phyloP scores from a whole-genome alignment of 2,329 filamentous ascomycete species.

The Tolypocladium pustulatum region DNA sequence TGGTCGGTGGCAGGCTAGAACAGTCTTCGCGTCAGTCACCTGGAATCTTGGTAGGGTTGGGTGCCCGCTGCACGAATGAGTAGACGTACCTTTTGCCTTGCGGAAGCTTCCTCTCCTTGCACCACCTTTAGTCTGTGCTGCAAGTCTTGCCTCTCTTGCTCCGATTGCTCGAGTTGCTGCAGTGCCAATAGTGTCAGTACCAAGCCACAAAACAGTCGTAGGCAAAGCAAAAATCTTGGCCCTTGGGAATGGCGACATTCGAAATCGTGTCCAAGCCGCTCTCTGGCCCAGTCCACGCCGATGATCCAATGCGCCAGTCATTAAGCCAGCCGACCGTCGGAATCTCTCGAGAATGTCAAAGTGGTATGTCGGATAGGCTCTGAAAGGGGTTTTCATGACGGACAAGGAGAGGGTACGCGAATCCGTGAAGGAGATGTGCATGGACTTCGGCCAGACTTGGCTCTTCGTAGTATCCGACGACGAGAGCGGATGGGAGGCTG shows the following conservation, averaged over 20 bases:
- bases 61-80: neutral
- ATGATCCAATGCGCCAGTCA: neutral
- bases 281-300: neutral
- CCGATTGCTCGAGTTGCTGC: constrained; percentile 49
- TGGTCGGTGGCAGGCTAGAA: constrained; percentile 39
- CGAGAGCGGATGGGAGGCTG: neutral
- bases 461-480: neutral
- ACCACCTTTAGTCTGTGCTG: constrained; percentile 43
- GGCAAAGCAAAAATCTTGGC: neutral
- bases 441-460: neutral
- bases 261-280: neutral
- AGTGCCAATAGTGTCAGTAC: neutral
- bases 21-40: neutral
- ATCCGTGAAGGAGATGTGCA: neutral
- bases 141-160: constrained; percentile 45
- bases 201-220: neutral
- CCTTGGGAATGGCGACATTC: too few relatives aligned
- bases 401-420: too few relatives aligned
- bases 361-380: neutral
- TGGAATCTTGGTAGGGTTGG: too few relatives aligned
- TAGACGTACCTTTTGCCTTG: constrained; percentile 41
- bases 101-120: constrained; percentile 36
- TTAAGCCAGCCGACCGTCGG: neutral
- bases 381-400: neutral
- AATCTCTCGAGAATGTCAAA: neutral